Base-by-base conservation (phyloP, 148 eudicot genomes). In the Rhododendron williamsianum region DNA sequence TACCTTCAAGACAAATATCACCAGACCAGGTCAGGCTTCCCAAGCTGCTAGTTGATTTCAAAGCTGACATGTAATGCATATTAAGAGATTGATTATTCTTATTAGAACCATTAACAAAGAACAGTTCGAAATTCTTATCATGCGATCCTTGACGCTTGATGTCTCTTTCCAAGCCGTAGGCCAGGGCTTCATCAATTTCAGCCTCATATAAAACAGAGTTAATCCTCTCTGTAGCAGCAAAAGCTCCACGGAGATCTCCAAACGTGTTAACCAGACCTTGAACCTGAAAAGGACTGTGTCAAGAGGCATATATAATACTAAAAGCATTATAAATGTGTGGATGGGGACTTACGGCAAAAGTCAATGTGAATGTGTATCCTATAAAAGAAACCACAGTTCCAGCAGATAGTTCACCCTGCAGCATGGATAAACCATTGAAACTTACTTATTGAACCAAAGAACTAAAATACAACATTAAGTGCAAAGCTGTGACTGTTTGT, bases 201-300 rank as follows among this genome's bases (percentile, higher is more conserved):
- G 93, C 92, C 58, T 91, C 93, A 90, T 93, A 92, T 85, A 97
- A 88, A 89, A 95, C 91, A 27, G 96, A 94, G 88, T 97, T 97
- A 82, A 95, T 97, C 88, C 99, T 97, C 89, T 97, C 99, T 25
- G 92, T 86, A 87, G 99, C 98, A 86, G 99, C 99, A 81, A 95
- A 93, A 85, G 98, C 91, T 76, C 93, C 98, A 85, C 98, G 98
- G 85, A 97, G 97, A 91, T 97, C 99, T 86, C 99, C 99, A 89
- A 94, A 87, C n/a, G 99, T 93, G 88, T 93, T 93, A 85, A 97
- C 98, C 83, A 97, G 89, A 52, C 99, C 99, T 97, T 97, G 99
- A 83, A 97, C 99, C 99, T 97, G 89, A 85, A 83, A 74, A 78
- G 86, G 23, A 83, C 11, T 7, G 76, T 45, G 9, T 80, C 10